Evolutionary conservation across 129 eudicot genomes (phyloP).

Genomic region (Apium graveolens): DNA sequence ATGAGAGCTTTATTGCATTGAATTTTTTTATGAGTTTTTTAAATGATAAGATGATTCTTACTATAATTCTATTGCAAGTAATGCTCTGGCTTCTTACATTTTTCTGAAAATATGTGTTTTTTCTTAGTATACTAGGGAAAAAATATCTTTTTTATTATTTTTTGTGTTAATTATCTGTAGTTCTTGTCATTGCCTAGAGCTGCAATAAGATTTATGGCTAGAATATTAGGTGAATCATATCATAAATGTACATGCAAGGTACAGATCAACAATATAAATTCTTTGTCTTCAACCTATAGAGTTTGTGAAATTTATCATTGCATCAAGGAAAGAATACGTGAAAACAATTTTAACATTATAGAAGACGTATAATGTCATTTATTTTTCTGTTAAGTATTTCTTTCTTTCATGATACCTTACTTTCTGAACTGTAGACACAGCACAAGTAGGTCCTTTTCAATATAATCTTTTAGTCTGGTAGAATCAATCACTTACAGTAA

Average conservation of each 20-base stretch:
- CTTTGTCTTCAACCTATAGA: neutral
- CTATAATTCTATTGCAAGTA: neutral
- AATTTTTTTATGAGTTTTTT: neutral
- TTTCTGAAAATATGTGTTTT: neutral
- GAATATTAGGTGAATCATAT: neutral
- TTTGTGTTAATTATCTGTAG: neutral
- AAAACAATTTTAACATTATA: neutral
- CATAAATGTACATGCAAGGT: neutral
- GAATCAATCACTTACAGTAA: neutral
- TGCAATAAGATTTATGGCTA: no score
- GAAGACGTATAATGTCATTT: neutral
- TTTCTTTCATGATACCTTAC: neutral
- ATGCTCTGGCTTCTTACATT: neutral
- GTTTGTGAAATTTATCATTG: neutral
- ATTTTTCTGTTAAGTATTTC: neutral
- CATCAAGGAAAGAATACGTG: neutral
- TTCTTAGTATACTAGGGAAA: neutral
- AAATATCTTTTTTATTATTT: no score
- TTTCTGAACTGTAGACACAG: neutral
- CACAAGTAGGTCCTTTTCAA: neutral
- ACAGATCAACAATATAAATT: neutral
- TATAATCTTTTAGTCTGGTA: neutral
- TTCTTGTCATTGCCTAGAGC: no score
- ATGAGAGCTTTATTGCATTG: neutral
- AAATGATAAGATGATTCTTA: neutral